Percentiles rank a stretch among this genome's conserved stretches.
Evolutionary conservation across 108 stramenopile species (phyloP).

Genomic region (Skeletonema costatum): DNA sequence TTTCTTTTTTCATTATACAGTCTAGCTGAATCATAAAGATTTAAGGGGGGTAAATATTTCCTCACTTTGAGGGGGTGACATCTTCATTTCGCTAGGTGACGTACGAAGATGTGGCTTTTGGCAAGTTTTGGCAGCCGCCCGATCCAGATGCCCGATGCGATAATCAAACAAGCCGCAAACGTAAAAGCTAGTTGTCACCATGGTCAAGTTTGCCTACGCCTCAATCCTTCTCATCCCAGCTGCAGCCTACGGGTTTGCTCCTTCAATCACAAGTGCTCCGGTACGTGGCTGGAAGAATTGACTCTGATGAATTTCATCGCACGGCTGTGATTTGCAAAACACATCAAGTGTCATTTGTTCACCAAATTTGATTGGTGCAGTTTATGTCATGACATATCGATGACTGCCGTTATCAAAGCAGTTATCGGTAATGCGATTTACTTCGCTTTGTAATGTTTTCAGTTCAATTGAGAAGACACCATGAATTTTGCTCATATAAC

Average conservation of each 20-base stretch:
- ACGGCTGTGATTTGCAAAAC: background rate
- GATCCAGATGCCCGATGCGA: background rate
- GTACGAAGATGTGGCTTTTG: background rate
- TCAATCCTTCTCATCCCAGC: slow-evolving; percentile 23
- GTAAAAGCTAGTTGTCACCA: background rate
- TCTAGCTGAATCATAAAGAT: too few relatives aligned
- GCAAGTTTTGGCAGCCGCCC: background rate
- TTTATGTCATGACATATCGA: background rate
- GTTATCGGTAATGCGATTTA: background rate
- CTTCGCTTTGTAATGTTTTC: background rate
- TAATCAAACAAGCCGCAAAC: background rate
- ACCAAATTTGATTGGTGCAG: background rate
- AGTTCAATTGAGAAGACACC: background rate
- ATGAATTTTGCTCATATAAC: background rate
- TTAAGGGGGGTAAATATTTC: background rate
- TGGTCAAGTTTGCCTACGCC: background rate
- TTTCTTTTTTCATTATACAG: too few relatives aligned
- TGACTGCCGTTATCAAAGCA: background rate
- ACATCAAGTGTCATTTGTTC: background rate
- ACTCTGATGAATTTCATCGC: background rate
- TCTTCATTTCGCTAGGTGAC: background rate
- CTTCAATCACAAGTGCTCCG: slow-evolving; percentile 13
- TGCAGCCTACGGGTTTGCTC: slow-evolving; percentile 21
- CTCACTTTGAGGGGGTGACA: background rate
- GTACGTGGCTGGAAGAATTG: background rate